These are phyloP conservation scores for Ustilago loliicola DNA, from an alignment of 1,284 basidiomycete genomes.

Conservation along the genomic window DNA sequence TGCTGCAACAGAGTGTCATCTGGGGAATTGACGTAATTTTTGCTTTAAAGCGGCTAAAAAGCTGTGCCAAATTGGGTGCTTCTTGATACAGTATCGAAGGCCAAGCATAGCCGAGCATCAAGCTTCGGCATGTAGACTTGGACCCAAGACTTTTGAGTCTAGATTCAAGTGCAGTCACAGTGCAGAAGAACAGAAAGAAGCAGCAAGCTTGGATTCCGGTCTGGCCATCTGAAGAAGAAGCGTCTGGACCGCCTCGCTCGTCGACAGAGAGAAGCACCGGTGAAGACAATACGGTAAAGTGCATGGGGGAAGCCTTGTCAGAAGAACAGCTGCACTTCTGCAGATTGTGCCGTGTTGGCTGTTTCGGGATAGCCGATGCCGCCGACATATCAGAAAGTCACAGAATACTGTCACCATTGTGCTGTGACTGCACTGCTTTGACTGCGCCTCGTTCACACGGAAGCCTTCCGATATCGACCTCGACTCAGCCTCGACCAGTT, in stretches of 20 bases:
- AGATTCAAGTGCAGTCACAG: background rate
- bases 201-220: too few relatives aligned
- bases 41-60: slow-evolving; percentile 3
- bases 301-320: background rate
- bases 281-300: background rate
- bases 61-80: background rate
- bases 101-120: slow-evolving; percentile 21
- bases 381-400: background rate
- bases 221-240: background rate
- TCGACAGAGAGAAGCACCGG: background rate
- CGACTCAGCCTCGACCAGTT: background rate
- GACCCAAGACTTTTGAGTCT: background rate
- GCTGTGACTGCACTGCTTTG: slow-evolving; percentile 5
- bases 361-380: slow-evolving; percentile 4
- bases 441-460: slow-evolving; percentile 5
- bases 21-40: slow-evolving; percentile 22
- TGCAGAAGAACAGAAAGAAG: background rate
- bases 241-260: background rate
- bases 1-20: slow-evolving; percentile 2
- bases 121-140: slow-evolving; percentile 13
- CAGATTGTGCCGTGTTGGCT: slow-evolving; percentile 5
- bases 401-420: background rate
- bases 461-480: background rate
- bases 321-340: slow-evolving; percentile 3
- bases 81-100: background rate